phyloP scores from a whole-genome alignment of 116 monocot species.

The Trichopus zeylanicus region DNA sequence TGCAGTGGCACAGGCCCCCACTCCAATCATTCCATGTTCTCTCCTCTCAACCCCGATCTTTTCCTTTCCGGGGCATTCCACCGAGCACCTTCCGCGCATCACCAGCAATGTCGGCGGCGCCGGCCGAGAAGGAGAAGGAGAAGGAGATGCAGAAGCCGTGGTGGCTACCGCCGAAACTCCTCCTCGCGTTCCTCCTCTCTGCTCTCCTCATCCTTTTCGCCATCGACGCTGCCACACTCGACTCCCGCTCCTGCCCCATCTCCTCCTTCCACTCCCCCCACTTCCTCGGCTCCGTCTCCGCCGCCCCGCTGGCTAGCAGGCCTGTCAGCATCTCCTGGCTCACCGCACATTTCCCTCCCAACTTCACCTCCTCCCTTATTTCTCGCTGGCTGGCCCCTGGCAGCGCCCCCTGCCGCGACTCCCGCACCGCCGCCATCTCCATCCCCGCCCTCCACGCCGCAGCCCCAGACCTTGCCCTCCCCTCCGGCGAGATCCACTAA shows the following conservation, averaged over 20 bases:
- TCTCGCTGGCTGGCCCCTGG: slow-evolving; percentile 52
- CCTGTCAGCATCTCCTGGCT: slow-evolving; percentile 15
- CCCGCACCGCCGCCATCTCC: slow-evolving; percentile 44
- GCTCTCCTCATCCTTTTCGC: no score
- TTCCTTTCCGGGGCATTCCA: no score
- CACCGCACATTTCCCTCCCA: slow-evolving; percentile 4
- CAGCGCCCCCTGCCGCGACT: slow-evolving; percentile 41
- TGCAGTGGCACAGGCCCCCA: no score
- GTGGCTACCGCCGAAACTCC: background rate
- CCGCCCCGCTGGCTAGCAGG: background rate
- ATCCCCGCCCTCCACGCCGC: slow-evolving; percentile 25
- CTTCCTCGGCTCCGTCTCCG: slow-evolving; percentile 3
- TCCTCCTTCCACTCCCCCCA: background rate
- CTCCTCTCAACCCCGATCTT: no score
- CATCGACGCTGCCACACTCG: slow-evolving; percentile 3
- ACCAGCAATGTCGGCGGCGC: no score
- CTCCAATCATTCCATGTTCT: no score
- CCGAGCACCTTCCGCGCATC: no score
- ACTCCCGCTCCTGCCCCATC: background rate
- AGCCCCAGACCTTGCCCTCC: slow-evolving; percentile 6
- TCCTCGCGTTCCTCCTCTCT: slow-evolving; percentile 6
- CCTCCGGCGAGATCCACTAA: slow-evolving; percentile 37
- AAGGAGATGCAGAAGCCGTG: no score
- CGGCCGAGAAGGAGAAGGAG: no score
- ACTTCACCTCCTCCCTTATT: slow-evolving; percentile 64